phyloP scores from a whole-genome alignment of 805 yeast species.

The Gaillardinia entomophila region DNA sequence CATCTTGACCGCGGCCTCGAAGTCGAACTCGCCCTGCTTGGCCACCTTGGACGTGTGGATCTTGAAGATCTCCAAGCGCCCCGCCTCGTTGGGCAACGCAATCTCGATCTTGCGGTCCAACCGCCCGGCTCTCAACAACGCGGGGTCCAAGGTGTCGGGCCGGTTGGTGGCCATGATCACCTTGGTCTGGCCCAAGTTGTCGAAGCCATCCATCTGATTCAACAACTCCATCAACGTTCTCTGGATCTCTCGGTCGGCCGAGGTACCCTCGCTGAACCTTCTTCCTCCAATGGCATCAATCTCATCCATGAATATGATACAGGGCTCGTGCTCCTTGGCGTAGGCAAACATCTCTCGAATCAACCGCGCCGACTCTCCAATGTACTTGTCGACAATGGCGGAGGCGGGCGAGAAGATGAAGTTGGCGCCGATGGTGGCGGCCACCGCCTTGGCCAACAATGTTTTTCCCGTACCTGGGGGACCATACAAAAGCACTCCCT shows the following conservation, averaged over 20 bases:
- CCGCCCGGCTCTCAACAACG: conserved; percentile 94
- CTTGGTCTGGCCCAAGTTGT: conserved; percentile 92
- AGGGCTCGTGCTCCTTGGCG: conserved; percentile 96
- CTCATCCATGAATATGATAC: conserved; percentile 98
- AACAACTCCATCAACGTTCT: conserved; percentile 91
- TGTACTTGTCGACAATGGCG: conserved; percentile 95
- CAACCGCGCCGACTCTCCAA: conserved; percentile 95
- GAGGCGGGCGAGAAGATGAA: conserved; percentile 98
- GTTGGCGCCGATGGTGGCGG: conserved; percentile 97
- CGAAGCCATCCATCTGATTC: conserved; percentile 99
- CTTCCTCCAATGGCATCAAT: conserved; percentile 99
- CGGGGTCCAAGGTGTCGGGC: conserved; percentile 97
- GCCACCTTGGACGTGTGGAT: conserved; percentile 82
- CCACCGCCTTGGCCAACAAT: conserved; percentile 92
- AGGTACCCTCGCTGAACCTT: conserved; percentile 94
- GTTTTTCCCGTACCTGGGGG: conserved; percentile 99
- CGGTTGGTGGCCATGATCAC: conserved; percentile 99
- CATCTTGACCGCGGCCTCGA: conserved; percentile 96
- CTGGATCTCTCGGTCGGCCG: conserved; percentile 98
- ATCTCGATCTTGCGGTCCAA: conserved; percentile 95
- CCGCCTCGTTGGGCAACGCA: conserved; percentile 92
- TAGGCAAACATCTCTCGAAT: conserved; percentile 97
- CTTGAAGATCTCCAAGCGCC: conserved; percentile 88
- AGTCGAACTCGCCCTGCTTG: conserved; percentile 93
- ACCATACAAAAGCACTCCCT: conserved; percentile 93